Evolutionary conservation across 192 early-diverging fungal species (phyloP).

Genomic region (Entophlyctis luteolus): DNA sequence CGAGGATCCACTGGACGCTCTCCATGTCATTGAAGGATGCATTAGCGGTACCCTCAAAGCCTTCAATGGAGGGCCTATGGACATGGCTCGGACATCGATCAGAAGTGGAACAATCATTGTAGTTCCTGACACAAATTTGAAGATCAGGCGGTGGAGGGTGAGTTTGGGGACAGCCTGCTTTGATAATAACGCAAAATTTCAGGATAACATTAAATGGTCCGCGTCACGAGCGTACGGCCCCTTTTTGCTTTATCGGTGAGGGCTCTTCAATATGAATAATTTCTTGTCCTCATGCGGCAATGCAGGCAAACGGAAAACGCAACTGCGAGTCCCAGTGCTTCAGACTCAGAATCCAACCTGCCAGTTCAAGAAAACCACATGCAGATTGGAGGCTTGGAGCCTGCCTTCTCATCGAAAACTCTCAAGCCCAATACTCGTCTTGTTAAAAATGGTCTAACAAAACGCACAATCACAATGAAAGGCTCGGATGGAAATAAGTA

Average conservation of each 20-base stretch:
- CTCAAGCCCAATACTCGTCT: slow-evolving; percentile 1
- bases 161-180: not conserved
- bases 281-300: not conserved
- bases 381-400: not conserved
- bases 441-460: slow-evolving; percentile 5
- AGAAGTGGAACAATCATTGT: slow-evolving; percentile 16
- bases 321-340: not conserved
- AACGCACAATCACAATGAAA: slow-evolving; percentile 11
- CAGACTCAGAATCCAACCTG: not conserved
- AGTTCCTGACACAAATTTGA: not conserved
- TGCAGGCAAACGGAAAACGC: not conserved
- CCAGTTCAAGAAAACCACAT: not conserved
- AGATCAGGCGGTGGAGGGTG: slow-evolving; percentile 14
- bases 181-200: not conserved
- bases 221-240: not conserved
- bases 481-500: not conserved
- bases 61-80: not conserved
- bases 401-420: slow-evolving; percentile 1
- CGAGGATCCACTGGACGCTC: slow-evolving; percentile 2
- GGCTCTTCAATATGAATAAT: not conserved
- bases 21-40: slow-evolving; percentile 7
- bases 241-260: slow-evolving; percentile 9
- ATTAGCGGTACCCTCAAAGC: not conserved
- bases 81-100: not conserved
- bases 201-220: slow-evolving; percentile 6